Conservation (phyloP, 2,329 filamentous ascomycete species). For the Fusarium vanettenii region DNA sequence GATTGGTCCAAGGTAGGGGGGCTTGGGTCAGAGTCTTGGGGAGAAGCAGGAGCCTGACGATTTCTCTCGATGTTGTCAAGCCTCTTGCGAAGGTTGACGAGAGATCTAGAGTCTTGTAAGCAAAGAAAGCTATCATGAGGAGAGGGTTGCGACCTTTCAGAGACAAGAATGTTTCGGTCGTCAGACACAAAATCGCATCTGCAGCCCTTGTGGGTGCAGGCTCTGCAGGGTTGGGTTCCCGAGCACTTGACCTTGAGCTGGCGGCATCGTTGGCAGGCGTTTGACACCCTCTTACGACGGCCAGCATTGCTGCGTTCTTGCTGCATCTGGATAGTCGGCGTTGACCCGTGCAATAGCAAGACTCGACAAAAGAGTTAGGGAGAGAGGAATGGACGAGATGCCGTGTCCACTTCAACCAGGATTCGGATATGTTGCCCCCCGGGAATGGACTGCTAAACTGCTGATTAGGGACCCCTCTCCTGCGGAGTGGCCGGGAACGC, state of each 20-base stretch:
- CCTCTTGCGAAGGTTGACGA: conserved; percentile 2
- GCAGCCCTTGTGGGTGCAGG: background rate
- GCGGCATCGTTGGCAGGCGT: conserved; percentile 19
- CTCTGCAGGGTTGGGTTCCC: conserved; percentile 7
- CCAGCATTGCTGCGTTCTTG: background rate
- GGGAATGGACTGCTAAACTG: background rate
- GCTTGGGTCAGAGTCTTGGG: background rate
- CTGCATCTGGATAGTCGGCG: background rate
- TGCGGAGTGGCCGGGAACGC: background rate
- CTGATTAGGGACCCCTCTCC: background rate
- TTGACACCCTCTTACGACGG: conserved; percentile 12
- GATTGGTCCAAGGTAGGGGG: background rate
- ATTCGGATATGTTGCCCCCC: too few relatives aligned
- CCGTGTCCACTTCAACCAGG: background rate
- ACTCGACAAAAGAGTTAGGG: background rate
- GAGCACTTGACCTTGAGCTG: conserved; percentile 20
- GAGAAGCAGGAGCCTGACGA: background rate
- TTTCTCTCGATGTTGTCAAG: conserved; percentile 1
- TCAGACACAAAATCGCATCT: conserved; percentile 11
- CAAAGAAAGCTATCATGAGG: background rate
- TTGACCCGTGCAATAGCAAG: background rate
- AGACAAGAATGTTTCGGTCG: conserved; percentile 6
- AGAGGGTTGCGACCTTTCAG: background rate
- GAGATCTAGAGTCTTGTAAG: conserved; percentile 5
- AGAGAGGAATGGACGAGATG: background rate